A percentile compares a stretch with the other conserved stretches of the same genome.
phyloP scores from a whole-genome alignment of 768 basidiomycete genomes.

The Daedaleopsis sinensis region DNA sequence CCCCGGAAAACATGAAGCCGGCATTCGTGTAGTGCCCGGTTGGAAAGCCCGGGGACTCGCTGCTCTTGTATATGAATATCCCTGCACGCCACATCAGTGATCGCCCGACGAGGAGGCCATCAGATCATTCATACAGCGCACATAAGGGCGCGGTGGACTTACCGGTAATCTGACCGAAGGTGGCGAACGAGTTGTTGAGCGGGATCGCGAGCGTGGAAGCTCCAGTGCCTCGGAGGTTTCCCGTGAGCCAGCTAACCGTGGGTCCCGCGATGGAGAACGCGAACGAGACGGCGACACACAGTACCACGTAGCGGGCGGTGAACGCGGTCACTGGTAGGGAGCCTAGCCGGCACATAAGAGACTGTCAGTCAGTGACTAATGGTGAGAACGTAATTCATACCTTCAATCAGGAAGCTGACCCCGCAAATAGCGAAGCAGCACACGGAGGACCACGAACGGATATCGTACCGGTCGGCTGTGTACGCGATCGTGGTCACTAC shows the following conservation, averaged over 20 bases:
- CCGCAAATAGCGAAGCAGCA: slow-evolving; percentile 21
- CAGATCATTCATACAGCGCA: background rate
- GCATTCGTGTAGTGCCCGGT: slow-evolving; percentile 41
- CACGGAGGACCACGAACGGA: slow-evolving; percentile 20
- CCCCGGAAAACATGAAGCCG: slow-evolving; percentile 33
- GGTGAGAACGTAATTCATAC: slow-evolving; percentile 1
- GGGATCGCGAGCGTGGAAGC: slow-evolving; percentile 36
- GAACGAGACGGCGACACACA: slow-evolving; percentile 36
- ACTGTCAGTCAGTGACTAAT: background rate
- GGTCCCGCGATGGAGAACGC: slow-evolving; percentile 38
- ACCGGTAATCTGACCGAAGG: slow-evolving; percentile 40
- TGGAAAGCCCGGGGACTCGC: slow-evolving; percentile 36
- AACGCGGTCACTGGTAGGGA: slow-evolving; percentile 25
- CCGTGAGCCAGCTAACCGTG: slow-evolving; percentile 39
- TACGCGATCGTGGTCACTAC: slow-evolving; percentile 23
- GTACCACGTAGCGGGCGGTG: slow-evolving; percentile 36
- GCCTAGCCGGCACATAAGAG: slow-evolving; percentile 9
- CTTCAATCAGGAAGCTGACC: slow-evolving; percentile 24
- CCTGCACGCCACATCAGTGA: slow-evolving; percentile 15
- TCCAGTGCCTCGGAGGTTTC: slow-evolving; percentile 36
- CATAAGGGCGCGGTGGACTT: background rate
- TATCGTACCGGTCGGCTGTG: slow-evolving; percentile 22
- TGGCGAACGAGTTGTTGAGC: slow-evolving; percentile 37
- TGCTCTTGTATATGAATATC: slow-evolving; percentile 32
- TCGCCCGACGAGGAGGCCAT: background rate